Evolutionary conservation across 139 green algal genomes (phyloP).

Genomic region (Monoraphidium neglectum): DNA sequence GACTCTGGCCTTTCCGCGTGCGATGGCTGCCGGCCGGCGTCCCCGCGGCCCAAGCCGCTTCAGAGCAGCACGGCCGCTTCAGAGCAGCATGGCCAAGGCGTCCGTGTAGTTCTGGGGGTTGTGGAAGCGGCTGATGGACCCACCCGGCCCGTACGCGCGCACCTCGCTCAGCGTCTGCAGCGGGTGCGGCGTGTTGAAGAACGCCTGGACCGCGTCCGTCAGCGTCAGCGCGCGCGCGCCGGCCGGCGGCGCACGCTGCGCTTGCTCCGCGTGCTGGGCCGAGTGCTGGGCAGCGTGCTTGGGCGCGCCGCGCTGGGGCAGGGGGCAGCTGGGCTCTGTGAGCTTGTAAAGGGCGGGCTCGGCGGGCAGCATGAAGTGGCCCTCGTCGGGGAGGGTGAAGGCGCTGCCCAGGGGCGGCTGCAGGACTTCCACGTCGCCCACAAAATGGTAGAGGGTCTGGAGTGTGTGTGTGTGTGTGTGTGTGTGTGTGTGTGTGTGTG

Average conservation of each 20-base stretch:
- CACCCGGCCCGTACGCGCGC: slow-evolving; percentile 82
- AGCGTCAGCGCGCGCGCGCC: slow-evolving; percentile 26
- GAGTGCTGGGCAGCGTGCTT: background rate
- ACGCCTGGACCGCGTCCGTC: slow-evolving; percentile 62
- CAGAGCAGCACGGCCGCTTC: background rate
- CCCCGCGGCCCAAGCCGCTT: too few species aligned
- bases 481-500: too few species aligned
- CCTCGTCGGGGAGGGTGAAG: slow-evolving; percentile 54
- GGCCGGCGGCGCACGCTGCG: background rate
- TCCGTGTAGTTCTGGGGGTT: slow-evolving; percentile 94
- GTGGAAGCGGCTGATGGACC: slow-evolving; percentile 92
- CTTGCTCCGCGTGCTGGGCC: background rate
- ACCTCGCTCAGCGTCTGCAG: slow-evolving; percentile 88
- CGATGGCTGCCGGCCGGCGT: too few species aligned
- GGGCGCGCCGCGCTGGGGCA: background rate
- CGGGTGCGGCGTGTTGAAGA: slow-evolving; percentile 96
- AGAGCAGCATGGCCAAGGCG: slow-evolving; percentile 35
- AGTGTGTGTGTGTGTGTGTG: too few species aligned
- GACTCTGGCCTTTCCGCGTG: too few species aligned
- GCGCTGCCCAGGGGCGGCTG: slow-evolving; percentile 60
- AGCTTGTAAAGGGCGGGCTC: slow-evolving; percentile 82
- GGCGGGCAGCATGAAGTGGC: slow-evolving; percentile 86
- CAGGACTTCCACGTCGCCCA: slow-evolving; percentile 87
- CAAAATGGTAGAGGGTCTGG: slow-evolving; percentile 84
- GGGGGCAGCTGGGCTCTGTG: slow-evolving; percentile 25